Percentiles rank a stretch among this genome's conserved stretches.
Evolutionary conservation across 371 early-diverging fungal genomes (phyloP).

Genomic region (Synchytrium microbalum): DNA sequence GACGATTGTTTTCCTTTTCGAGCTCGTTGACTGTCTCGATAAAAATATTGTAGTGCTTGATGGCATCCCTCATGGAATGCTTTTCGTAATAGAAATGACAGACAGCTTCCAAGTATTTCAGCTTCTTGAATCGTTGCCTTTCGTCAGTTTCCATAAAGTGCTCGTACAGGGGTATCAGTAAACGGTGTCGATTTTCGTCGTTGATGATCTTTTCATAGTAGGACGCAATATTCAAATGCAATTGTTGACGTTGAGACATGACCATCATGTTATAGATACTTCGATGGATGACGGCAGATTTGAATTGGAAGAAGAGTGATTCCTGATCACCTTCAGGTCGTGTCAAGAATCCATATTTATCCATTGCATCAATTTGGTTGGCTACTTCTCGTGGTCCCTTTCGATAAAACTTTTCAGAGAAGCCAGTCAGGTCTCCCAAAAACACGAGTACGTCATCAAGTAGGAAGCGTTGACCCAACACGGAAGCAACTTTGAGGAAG

Average conservation of each 20-base stretch:
- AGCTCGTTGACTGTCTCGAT: conserved; percentile 6
- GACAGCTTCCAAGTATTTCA: conserved; percentile 34
- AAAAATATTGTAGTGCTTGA: conserved; percentile 36
- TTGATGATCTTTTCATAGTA: conserved; percentile 32
- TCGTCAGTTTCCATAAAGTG: conserved; percentile 37
- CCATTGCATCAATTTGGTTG: conserved; percentile 21
- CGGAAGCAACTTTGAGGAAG: conserved; percentile 42
- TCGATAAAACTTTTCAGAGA: conserved; percentile 20
- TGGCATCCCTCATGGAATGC: conserved; percentile 27
- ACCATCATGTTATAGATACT: conserved; percentile 45
- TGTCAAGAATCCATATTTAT: conserved; percentile 39
- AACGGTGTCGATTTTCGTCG: conserved; percentile 25
- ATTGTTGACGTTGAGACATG: conserved; percentile 35
- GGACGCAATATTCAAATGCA: conserved; percentile 33
- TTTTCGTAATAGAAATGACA: conserved; percentile 33
- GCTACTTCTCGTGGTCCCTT: conserved; percentile 12
- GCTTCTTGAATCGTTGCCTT: conserved; percentile 24
- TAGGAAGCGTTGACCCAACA: conserved; percentile 38
- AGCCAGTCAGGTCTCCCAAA: conserved; percentile 24
- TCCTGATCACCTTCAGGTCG: conserved; percentile 13
- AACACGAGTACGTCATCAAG: conserved; percentile 40
- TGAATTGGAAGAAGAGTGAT: conserved; percentile 30
- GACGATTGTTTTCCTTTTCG: conserved; percentile 1
- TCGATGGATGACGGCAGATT: conserved; percentile 36
- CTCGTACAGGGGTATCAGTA: conserved; percentile 36